Base-by-base conservation (phyloP, 2,329 filamentous ascomycete species). In the Neophaeococcomyces aloes region DNA sequence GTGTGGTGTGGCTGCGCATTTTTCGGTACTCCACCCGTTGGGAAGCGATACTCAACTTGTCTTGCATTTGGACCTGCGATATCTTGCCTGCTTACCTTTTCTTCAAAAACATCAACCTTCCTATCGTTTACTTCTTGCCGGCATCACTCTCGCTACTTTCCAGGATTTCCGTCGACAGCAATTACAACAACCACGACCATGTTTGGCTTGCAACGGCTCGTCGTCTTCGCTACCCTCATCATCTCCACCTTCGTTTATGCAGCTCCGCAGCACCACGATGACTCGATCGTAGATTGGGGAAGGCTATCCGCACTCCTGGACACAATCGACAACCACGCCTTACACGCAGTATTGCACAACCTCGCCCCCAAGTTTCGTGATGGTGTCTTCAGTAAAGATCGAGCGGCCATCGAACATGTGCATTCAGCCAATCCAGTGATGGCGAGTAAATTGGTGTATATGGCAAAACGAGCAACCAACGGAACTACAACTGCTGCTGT, bases 331-430 rank as follows among this genome's bases (percentile, higher is more conserved):
- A 71, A 72, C 43, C 68, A 75, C 38, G 71, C 75, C 32, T 66
- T 88, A 42, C 79, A 85, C 59, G 72, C 74, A 36, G 74, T 83
- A 42, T 68, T 87, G 25, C 78, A 83, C 59, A 66, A 71, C 48
- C 72, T 79, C 54, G 67, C 79, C 42, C 70, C 72, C 37, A 75
- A 76, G 56, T 85, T 79, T 63, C 73, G 78, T 58, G 74, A 83
- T 57, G 81, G 81, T 46, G 71, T 84, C 44, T 83, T 79, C 59
- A 70, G 75, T 50, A 75, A 77, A 50, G 80, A 83, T 56, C 71
- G 70, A 52, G 67, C 71, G 8, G 79, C 79, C 19, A 68, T 83
- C 43, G 75, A 82, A 59, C 75, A 72, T 27, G 69, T 83, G 21
- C 74, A 78, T 62, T 66, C 68, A 33, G 71, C 74, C 50, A 72